These are phyloP conservation scores for Podospora anserina DNA, from an alignment of 495 filamentous ascomycete genomes.

Conservation along the genomic window DNA sequence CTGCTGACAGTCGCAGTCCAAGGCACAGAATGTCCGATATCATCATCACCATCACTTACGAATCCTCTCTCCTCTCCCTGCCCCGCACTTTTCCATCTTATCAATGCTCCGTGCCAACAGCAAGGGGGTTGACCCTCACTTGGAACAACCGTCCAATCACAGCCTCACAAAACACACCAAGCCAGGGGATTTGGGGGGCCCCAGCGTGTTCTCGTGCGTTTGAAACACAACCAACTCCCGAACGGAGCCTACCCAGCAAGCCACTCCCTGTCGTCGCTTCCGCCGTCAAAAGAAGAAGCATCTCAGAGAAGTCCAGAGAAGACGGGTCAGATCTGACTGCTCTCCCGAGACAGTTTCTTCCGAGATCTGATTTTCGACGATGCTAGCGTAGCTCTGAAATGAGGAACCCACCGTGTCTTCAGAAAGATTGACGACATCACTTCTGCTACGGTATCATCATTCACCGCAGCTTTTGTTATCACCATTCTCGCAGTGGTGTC, in stretches of 20 bases:
- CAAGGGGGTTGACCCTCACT: background rate
- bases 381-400: background rate
- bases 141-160: background rate
- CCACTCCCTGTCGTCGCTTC: background rate
- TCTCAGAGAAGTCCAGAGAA: background rate
- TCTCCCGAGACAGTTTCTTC: background rate
- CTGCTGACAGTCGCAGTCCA: background rate
- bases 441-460: background rate
- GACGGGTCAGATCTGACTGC: background rate
- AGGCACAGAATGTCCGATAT: constrained; percentile 3
- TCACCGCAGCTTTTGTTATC: background rate
- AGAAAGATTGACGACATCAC: background rate
- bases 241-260: constrained; percentile 6
- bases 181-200: too few relatives aligned
- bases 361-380: background rate
- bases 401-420: background rate
- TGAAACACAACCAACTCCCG: constrained; percentile 2
- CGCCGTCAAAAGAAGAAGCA: constrained; percentile 1
- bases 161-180: background rate
- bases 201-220: background rate
- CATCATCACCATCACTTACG: background rate
- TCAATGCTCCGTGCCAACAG: background rate
- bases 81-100: constrained; percentile 6
- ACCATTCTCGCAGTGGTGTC: background rate
- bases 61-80: background rate